Evolutionary conservation across 129 eudicot species (phyloP).

Genomic region (Lactuca sativa): DNA sequence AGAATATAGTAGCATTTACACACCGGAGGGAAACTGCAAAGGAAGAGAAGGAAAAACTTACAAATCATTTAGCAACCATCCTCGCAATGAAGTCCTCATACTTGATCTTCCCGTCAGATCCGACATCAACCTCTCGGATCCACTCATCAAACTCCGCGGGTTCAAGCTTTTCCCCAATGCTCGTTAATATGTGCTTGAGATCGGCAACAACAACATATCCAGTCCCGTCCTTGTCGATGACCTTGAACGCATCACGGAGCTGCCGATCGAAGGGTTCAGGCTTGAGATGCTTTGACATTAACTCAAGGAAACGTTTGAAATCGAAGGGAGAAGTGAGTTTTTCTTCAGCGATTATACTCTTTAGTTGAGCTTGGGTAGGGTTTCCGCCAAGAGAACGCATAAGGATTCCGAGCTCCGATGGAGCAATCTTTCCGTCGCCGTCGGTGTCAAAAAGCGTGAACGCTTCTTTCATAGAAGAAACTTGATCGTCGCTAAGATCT

Average conservation of each 20-base stretch:
- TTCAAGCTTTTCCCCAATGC: constrained; percentile 71
- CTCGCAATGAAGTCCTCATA: constrained; percentile 70
- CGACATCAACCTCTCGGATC: constrained; percentile 80
- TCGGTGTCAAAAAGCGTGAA: constrained; percentile 87
- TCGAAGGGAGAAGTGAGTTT: constrained; percentile 61
- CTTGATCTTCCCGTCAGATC: constrained; percentile 63
- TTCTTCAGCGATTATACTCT: constrained; percentile 56
- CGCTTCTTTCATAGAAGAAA: constrained; percentile 68
- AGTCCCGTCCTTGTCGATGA: constrained; percentile 76
- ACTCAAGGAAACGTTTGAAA: constrained; percentile 55
- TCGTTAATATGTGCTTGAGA: constrained; percentile 75
- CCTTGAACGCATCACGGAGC: constrained; percentile 82
- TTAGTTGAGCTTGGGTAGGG: constrained; percentile 82
- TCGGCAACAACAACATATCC: constrained; percentile 74
- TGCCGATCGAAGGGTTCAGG: constrained; percentile 86
- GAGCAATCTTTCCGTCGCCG: constrained; percentile 79
- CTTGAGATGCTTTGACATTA: constrained; percentile 73
- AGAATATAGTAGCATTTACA: neutral
- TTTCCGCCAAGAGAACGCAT: constrained; percentile 88
- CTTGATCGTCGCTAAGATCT: constrained; percentile 62
- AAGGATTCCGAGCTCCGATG: constrained; percentile 78
- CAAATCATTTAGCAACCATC: constrained; percentile 69
- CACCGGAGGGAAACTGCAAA: neutral
- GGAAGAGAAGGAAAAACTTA: constrained; percentile 18
- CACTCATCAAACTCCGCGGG: constrained; percentile 89